Evolutionary conservation across 768 basidiomycete genomes (phyloP).

Genomic region (Austroboletus eburneus): DNA sequence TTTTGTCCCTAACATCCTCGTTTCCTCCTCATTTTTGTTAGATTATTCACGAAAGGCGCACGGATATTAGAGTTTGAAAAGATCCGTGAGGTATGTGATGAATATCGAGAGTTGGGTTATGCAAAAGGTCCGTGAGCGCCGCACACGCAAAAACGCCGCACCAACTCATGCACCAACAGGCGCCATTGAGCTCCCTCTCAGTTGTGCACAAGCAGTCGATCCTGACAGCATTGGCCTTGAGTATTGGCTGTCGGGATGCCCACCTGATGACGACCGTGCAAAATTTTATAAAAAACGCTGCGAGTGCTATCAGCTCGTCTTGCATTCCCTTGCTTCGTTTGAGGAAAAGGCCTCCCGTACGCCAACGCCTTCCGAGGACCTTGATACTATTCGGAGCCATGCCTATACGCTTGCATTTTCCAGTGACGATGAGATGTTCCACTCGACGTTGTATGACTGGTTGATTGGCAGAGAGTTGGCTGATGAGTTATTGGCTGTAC

Average conservation of each 20-base stretch:
- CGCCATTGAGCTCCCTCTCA: conserved; percentile 78
- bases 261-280: conserved; percentile 55
- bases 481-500: conserved; percentile 86
- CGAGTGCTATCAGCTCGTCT: conserved; percentile 76
- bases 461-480: conserved; percentile 72
- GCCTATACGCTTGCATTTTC: conserved; percentile 85
- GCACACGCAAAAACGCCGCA: background rate
- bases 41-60: conserved; percentile 86
- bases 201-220: conserved; percentile 78
- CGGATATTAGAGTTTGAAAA: conserved; percentile 80
- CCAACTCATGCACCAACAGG: conserved; percentile 41
- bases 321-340: conserved; percentile 77
- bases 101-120: conserved; percentile 82
- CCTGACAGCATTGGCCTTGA: conserved; percentile 68
- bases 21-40: conserved; percentile 27
- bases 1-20: background rate
- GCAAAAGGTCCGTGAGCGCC: conserved; percentile 60
- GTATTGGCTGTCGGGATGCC: conserved; percentile 66
- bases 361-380: conserved; percentile 41
- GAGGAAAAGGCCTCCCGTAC: conserved; percentile 55
- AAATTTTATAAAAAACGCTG: conserved; percentile 57
- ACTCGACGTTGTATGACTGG: conserved; percentile 95
- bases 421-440: conserved; percentile 89
- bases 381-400: conserved; percentile 71
- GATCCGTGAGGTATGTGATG: conserved; percentile 80